Conservation (phyloP, 148 eudicot genomes). For the Chenopodium suecicum region DNA sequence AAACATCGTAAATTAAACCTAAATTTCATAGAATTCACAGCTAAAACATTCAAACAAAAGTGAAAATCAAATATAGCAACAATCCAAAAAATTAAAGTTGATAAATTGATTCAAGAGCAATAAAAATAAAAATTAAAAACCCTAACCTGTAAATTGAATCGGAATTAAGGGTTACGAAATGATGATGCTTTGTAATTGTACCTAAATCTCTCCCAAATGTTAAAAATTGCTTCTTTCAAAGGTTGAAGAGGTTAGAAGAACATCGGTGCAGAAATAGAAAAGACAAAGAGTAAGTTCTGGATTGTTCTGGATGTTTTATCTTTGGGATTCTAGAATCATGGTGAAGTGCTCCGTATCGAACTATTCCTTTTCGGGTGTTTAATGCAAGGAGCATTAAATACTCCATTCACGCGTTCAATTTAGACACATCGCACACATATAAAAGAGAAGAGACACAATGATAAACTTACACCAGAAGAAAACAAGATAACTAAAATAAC, state of each 20-base stretch:
- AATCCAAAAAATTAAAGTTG: not conserved
- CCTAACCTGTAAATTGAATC: not conserved
- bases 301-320: constrained; percentile 16
- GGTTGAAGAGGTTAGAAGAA: not conserved
- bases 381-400: too few species aligned
- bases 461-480: too few species aligned
- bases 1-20: not conserved
- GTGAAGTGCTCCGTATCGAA: too few species aligned
- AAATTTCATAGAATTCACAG: not conserved
- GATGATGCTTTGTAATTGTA: not conserved
- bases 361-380: too few species aligned
- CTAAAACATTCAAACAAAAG: not conserved
- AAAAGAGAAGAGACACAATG: too few species aligned
- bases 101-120: not conserved
- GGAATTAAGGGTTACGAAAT: not conserved
- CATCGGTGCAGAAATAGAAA: not conserved
- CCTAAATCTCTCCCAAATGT: not conserved
- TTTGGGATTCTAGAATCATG: not conserved
- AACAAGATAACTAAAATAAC: too few species aligned
- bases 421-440: too few species aligned
- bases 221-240: not conserved
- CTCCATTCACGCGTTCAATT: too few species aligned
- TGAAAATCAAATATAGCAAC: not conserved
- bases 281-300: constrained; percentile 11
- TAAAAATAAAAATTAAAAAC: not conserved